Evolutionary conservation across 352 stramenopile species (phyloP), one percentile per base, ranked within the genome.

Genomic region (Thalassiosira hispida): DNA sequence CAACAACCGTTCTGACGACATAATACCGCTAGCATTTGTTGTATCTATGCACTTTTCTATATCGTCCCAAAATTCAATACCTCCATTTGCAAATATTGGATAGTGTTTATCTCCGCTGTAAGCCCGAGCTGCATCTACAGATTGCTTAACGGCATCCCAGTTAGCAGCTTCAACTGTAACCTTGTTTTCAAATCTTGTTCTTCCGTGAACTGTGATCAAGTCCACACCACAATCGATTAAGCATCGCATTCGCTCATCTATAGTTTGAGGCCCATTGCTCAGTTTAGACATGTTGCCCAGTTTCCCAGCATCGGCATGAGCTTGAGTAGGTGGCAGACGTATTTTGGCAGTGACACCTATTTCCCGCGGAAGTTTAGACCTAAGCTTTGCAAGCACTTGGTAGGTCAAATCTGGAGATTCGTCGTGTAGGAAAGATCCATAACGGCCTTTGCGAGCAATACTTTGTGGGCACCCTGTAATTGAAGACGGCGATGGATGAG

Each of bases 171-270:
- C 92, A 4, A 95, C 90, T 40, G 78, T 70, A 1, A 94, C 95
- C 84, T 99, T 98, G 85, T 99, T 99, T 92, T 98, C 97, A 74
- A 98, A 92, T 49, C 98, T 94, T 4, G 96, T 98, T 66, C 97
- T 92, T 16, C 97, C 97, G 77, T 99, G 97, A 12, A 99, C 93
- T 2, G 95, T 97, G 23, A 99, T 91, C 83, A 98, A 80, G 68
- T 97, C 76, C 22, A 93, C 87, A 16, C 86, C 90, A 25, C 84
- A 84, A 59, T 88, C 71, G 25, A 92, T 77, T 52, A 94, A 68
- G 38, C 72, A 57, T 33, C 23, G 20, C 29, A 92, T 86, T 66
- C 88, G 59, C 12, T 86, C 64, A 25, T 81, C 51, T 7, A 91
- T 66, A n/a, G 56, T 71, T n/a, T 74, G 56, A 16, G 79, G 66